Evolutionary conservation across 176 grass and related monocot genomes (phyloP), one percentile per base, ranked within the genome.

Genomic region (Juncus inflexus): DNA sequence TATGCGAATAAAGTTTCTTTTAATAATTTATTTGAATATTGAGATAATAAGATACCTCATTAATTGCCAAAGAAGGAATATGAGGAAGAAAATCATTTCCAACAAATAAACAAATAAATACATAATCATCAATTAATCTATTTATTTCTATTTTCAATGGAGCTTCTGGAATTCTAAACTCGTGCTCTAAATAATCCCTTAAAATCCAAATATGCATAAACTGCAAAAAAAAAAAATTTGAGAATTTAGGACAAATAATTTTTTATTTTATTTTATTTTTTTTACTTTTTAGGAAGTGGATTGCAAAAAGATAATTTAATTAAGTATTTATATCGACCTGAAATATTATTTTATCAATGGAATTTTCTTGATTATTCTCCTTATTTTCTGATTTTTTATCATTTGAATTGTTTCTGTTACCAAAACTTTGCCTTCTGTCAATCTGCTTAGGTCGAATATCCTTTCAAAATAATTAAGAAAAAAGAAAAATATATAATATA

Each of bases 21-120:
- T 15, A n/a, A 11, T 36, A 55, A 49, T 52, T 28, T 14, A 15
- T 67, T 40, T 28, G 9, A 49, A 2, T 63, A 58, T 47, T 9
- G 8, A 28, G 19, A 28, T 8, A 63, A 35, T 45, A 35, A 12
- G 61, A 12, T 63, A 85, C 87, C 83, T 97, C 92, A 53, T 73
- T 47, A 15, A 86, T 91, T 60, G 81, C 77, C 14, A 97, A 67
- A 5, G 87, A 88, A 28, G 84, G 87, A 65, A 96, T 74, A 16
- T 74, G 77, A 4, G 87, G 79, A 73, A 96, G 79, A 65, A 96
- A 96, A 83, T 96, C 91, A 53, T 96, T 96, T 81, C 91, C 91
- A 5, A 65, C 66, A 70, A 96, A 67, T 51, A 88, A 91, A 72
- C 74, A 91, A 19, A 91, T 83, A 75, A 86, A 83, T 6, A 96